Conservation (phyloP, 495 filamentous ascomycete genomes). For the Penicillium macrosclerotiorum region DNA sequence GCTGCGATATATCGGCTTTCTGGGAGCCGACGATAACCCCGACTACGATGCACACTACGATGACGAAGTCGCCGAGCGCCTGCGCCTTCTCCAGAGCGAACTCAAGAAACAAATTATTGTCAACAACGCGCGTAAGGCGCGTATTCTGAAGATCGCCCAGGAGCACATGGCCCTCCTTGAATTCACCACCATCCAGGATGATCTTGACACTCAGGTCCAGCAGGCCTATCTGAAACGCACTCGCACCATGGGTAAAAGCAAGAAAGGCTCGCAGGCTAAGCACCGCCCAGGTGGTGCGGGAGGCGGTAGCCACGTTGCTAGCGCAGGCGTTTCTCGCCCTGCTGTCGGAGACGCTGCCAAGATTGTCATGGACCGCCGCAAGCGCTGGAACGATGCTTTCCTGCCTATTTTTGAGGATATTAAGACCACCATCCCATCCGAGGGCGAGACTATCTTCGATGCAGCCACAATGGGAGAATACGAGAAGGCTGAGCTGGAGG, state of each 20-base stretch:
- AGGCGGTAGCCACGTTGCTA: slow-evolving; percentile 50
- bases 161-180: slow-evolving; percentile 94
- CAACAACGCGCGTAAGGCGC: slow-evolving; percentile 86
- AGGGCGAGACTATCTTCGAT: slow-evolving; percentile 65
- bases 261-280: slow-evolving; percentile 73
- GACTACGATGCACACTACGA: slow-evolving; percentile 90
- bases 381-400: slow-evolving; percentile 84
- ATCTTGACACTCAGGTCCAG: slow-evolving; percentile 93
- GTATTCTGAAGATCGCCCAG: slow-evolving; percentile 79
- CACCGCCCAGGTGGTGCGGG: slow-evolving; percentile 61
- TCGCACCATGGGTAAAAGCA: slow-evolving; percentile 88
- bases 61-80: slow-evolving; percentile 87
- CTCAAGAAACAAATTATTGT: slow-evolving; percentile 76
- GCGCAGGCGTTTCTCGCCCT: slow-evolving; percentile 60
- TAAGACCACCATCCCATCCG: slow-evolving; percentile 54
- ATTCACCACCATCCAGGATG: slow-evolving; percentile 93
- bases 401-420: slow-evolving; percentile 82
- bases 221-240: slow-evolving; percentile 94
- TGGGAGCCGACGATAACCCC: slow-evolving; percentile 63
- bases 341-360: slow-evolving; percentile 89
- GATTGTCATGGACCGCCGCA: slow-evolving; percentile 83
- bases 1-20: slow-evolving; percentile 88
- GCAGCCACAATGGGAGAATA: slow-evolving; percentile 51
- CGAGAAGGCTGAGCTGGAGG: slow-evolving; percentile 69
- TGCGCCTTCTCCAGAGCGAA: slow-evolving; percentile 78